Base-by-base conservation (phyloP, 2,329 filamentous ascomycete species). In the Aulographum hederae region DNA sequence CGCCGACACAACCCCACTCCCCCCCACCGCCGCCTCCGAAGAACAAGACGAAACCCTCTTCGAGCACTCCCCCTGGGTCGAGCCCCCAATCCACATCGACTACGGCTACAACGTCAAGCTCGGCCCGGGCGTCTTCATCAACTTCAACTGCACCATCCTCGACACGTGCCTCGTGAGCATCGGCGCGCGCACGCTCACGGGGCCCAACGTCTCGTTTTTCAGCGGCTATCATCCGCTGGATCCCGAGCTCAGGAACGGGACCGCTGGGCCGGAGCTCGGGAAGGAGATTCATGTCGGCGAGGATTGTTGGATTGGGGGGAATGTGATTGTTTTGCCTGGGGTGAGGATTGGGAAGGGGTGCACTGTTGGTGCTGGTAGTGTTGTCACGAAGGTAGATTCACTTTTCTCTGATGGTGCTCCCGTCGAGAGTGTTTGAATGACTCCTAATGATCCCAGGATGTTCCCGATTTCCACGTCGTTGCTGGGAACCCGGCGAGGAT, bases 301-400 rank as follows among this genome's bases (percentile, higher is more conserved):
- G 39, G 82, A 92, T 55, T 79, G 78, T 53, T 82, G 61, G 60
- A 58, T 66, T 36, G 60, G 61, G 1, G 61, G 59, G 0, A 54
- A 58, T 37, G 58, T 52, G 2, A 50, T 54, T 2, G 67, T 92
- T 13, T 56, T 85, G 27, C 72, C 79, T 0, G 82, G 82, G 0
- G 72, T 92, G 16, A 85, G 67, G 1, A 76, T 92, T 39, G 82
- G 84, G 0, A 62, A 65, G 33, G 81, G 82, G 0, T 63, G 60
- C 4, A 78, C 74, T 0, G 64, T 92, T 37, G 84, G 80, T 1
- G 82, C 84, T 2, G 80, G 77, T 1, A 81, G 75, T 47, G 78
- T 91, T 3, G 81, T 92, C 16, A 89, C 79, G 2, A 89, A 76
- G 57, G 63, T 63, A 38, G 30, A 27, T 14, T 31, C 26, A 28